Evolutionary conservation across 371 early-diverging fungal species (phyloP).

Genomic region (Mortierella sp.): DNA sequence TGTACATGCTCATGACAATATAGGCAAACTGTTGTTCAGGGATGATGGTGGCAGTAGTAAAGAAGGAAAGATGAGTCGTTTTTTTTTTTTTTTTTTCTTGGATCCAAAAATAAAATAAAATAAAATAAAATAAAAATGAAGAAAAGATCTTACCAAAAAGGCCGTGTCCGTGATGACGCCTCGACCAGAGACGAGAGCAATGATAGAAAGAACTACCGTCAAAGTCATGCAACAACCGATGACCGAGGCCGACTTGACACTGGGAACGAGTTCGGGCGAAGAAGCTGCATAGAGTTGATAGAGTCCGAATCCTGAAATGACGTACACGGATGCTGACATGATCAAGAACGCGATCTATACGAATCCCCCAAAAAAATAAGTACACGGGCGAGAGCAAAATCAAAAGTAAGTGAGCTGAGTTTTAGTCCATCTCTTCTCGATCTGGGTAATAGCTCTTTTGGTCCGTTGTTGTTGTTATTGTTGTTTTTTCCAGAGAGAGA

Average conservation of each 20-base stretch:
- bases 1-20: constrained; percentile 53
- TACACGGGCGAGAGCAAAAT: neutral
- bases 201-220: constrained; percentile 39
- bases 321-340: constrained; percentile 44
- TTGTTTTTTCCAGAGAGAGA: too few species aligned
- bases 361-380: neutral
- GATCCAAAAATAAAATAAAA: neutral
- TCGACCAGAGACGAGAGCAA: constrained; percentile 41
- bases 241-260: constrained; percentile 48
- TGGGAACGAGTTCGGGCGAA: constrained; percentile 42
- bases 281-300: constrained; percentile 49
- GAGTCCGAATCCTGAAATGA: constrained; percentile 40
- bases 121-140: neutral
- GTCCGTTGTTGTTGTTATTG: too few species aligned
- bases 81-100: too few species aligned
- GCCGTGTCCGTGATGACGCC: constrained; percentile 49
- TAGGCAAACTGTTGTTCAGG: constrained; percentile 47
- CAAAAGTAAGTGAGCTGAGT: neutral
- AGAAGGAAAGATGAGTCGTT: neutral
- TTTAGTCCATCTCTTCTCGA: neutral
- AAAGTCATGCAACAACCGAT: constrained; percentile 52
- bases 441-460: too few species aligned
- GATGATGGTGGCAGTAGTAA: neutral
- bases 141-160: constrained; percentile 23
- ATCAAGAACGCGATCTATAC: constrained; percentile 43